Conservation (phyloP, 1,284 basidiomycete genomes). For the Trichosporon sp. region DNA sequence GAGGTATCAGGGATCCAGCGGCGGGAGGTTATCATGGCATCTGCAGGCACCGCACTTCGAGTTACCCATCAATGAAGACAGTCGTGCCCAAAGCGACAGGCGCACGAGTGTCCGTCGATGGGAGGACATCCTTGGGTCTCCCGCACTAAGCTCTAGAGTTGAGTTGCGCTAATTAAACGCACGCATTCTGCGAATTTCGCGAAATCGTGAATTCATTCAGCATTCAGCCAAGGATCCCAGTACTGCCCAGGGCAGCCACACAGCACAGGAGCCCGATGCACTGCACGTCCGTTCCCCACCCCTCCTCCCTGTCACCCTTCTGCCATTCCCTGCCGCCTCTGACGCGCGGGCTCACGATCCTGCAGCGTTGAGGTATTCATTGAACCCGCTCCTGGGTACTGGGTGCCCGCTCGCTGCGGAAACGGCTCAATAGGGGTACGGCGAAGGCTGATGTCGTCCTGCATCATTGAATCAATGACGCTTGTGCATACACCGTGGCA, state of each 20-base stretch:
- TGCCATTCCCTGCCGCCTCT: not conserved
- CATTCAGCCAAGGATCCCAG: not conserved
- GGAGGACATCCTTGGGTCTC: not conserved
- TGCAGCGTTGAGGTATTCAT: not conserved
- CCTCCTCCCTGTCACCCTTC: too few relatives aligned
- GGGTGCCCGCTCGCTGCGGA: too few relatives aligned
- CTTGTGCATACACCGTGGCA: not conserved
- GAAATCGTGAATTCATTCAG: constrained; percentile 7
- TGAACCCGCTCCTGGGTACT: not conserved
- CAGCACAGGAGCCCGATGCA: not conserved
- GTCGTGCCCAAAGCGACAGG: not conserved
- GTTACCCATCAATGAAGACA: not conserved
- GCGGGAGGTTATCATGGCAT: not conserved
- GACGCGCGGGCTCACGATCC: not conserved
- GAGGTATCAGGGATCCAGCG: not conserved
- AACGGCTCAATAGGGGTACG: too few relatives aligned
- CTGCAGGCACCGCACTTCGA: not conserved
- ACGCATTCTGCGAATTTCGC: constrained; percentile 10
- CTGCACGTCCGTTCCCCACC: too few relatives aligned
- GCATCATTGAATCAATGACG: not conserved
- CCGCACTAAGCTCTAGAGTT: constrained; percentile 12
- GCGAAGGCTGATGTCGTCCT: not conserved
- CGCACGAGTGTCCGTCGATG: too few relatives aligned
- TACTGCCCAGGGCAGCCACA: not conserved
- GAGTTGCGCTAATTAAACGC: constrained; percentile 1